These are phyloP conservation scores for Bidens hawaiensis DNA, from an alignment of 140 eudicot genomes.

Conservation along the genomic window DNA sequence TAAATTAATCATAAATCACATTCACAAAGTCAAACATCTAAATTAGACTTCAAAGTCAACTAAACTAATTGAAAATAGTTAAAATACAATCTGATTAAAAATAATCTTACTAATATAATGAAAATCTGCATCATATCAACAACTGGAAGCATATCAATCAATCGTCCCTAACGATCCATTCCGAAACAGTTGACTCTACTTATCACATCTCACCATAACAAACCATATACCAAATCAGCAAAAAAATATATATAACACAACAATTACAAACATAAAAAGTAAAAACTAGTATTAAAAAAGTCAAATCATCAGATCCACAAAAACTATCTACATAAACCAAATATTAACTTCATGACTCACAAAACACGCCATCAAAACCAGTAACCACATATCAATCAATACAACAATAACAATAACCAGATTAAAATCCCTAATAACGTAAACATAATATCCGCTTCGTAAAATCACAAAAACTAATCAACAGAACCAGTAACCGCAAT, in stretches of 20 bases:
- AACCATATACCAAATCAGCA: not conserved
- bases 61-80: not conserved
- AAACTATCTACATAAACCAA: too few species aligned
- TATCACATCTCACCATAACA: not conserved
- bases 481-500: not conserved
- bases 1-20: not conserved
- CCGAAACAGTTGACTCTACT: not conserved
- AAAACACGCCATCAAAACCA: too few species aligned
- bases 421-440: too few species aligned
- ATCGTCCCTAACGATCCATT: not conserved
- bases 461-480: not conserved
- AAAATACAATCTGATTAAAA: not conserved
- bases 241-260: not conserved
- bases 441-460: too few species aligned
- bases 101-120: not conserved
- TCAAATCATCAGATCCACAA: too few species aligned
- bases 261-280: not conserved
- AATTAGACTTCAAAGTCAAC: not conserved
- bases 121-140: not conserved
- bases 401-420: too few species aligned
- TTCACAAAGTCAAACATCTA: not conserved
- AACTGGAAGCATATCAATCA: not conserved
- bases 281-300: not conserved
- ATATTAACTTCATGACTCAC: too few species aligned
- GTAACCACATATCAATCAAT: too few species aligned